Evolutionary conservation across 495 filamentous ascomycete species (phyloP).

Genomic region (Lasiosphaeriaceae sp.): DNA sequence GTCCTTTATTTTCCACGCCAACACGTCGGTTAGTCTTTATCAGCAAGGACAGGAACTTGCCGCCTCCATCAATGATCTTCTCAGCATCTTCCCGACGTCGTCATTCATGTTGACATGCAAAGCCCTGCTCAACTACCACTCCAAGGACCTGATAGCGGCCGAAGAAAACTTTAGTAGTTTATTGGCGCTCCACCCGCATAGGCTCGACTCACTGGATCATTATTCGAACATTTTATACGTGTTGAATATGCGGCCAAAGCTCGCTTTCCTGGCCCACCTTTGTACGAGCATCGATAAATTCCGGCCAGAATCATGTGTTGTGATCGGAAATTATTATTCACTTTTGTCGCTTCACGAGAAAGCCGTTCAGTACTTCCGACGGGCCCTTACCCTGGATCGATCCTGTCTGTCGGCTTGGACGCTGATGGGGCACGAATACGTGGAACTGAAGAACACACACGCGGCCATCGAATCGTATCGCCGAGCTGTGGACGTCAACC

Average conservation of each 20-base stretch:
- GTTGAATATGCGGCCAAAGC: slow-evolving; percentile 76
- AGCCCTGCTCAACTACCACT: slow-evolving; percentile 85
- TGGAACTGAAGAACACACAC: slow-evolving; percentile 98
- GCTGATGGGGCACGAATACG: slow-evolving; percentile 98
- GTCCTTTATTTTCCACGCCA: slow-evolving; percentile 87
- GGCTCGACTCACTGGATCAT: slow-evolving; percentile 85
- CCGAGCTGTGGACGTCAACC: slow-evolving; percentile 92
- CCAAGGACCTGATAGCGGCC: slow-evolving; percentile 86
- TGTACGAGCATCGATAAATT: slow-evolving; percentile 91
- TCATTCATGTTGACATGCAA: slow-evolving; percentile 86
- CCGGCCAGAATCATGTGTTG: slow-evolving; percentile 93
- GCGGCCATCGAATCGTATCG: slow-evolving; percentile 97
- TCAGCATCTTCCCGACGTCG: slow-evolving; percentile 77
- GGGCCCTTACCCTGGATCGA: slow-evolving; percentile 90
- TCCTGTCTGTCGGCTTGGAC: slow-evolving; percentile 95
- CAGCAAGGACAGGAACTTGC: slow-evolving; percentile 73
- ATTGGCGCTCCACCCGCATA: slow-evolving; percentile 73
- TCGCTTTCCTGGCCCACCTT: slow-evolving; percentile 87
- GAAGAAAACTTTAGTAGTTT: slow-evolving; percentile 82
- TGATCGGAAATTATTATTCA: slow-evolving; percentile 96
- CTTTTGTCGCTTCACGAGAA: slow-evolving; percentile 94
- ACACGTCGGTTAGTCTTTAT: slow-evolving; percentile 86
- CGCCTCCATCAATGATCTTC: slow-evolving; percentile 67
- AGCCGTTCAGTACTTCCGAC: slow-evolving; percentile 95
- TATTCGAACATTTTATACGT: slow-evolving; percentile 98